Base-by-base conservation (phyloP, 495 filamentous ascomycete species). In the Chaetomidium leptoderma region DNA sequence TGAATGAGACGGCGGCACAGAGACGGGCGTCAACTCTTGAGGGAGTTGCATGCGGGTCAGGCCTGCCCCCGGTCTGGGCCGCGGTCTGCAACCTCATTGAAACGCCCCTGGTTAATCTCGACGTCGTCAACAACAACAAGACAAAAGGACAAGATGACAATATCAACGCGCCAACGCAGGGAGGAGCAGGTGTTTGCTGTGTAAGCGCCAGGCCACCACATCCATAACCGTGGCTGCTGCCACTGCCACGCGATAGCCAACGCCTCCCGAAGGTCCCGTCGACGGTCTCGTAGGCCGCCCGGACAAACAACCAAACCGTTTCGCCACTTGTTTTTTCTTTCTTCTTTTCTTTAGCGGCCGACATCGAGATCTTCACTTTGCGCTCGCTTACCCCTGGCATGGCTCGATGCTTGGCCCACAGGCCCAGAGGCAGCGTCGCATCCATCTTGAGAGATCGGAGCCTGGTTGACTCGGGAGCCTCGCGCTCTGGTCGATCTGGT, bases 1-100 rank as follows among this genome's bases (percentile, higher is more conserved):
- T 55, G 52, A 55, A 55, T 55, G 39, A 35, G 40, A 55, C 52
- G 52, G 52, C 52, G 52, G 51, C 51, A n/a, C n/a, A 53, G 39
- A 30, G 51, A 32, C 36, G 51, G 51, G 36, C 51, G 51, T 42
- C 39, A 44, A 43, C n/a, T n/a, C 32, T 35, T 14, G 26, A 23
- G 51, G 8, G 30, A 55, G 52, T 24, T 55, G 39, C 40, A 53
- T 55, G 39, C 39, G 27, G 52, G 29, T 30, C 27, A 33, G 39
- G 17, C 27, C 52, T 8, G 52, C n/a, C n/a, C n/a, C n/a, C n/a
- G 26, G 24, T 29, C 19, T 17, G 40, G 39, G 29, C 39, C 6
- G 26, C 39, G 6, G 10, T 42, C 36, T 53, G 49, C 49, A 39
- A 42, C 52, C 23, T 14, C 33, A 19, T 29, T 52, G 49, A 40